Evolutionary conservation across 2,329 filamentous ascomycete species (phyloP).

Genomic region (Colletotrichum aenigma): DNA sequence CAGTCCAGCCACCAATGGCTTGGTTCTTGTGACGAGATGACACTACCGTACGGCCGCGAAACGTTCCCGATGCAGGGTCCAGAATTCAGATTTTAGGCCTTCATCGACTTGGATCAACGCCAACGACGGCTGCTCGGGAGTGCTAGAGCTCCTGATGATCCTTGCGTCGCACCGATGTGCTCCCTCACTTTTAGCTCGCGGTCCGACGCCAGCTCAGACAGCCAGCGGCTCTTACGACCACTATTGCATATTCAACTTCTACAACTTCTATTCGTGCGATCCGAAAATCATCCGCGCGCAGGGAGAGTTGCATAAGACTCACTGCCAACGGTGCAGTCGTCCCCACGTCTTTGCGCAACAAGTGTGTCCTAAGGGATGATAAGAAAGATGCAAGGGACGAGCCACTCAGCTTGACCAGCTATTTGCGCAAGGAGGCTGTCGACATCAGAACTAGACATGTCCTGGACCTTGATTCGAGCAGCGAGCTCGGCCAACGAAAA

Average conservation of each 20-base stretch:
- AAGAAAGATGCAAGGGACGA: background rate
- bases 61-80: conserved; percentile 6
- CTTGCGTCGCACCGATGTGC: background rate
- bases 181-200: background rate
- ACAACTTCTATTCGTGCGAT: background rate
- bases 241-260: background rate
- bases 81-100: background rate
- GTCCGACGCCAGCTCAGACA: background rate
- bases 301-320: background rate
- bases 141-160: background rate
- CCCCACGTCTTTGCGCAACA: background rate
- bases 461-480: background rate
- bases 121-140: background rate
- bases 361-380: background rate
- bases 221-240: background rate
- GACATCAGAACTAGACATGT: background rate
- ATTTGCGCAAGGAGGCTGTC: background rate
- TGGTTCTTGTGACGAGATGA: background rate
- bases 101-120: background rate
- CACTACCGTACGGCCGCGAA: background rate
- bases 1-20: background rate
- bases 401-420: background rate
- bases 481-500: background rate
- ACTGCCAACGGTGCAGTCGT: background rate
- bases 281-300: background rate